Evolutionary conservation across 176 grass and related monocot species (phyloP).

Genomic region (Metroxylon sagu): DNA sequence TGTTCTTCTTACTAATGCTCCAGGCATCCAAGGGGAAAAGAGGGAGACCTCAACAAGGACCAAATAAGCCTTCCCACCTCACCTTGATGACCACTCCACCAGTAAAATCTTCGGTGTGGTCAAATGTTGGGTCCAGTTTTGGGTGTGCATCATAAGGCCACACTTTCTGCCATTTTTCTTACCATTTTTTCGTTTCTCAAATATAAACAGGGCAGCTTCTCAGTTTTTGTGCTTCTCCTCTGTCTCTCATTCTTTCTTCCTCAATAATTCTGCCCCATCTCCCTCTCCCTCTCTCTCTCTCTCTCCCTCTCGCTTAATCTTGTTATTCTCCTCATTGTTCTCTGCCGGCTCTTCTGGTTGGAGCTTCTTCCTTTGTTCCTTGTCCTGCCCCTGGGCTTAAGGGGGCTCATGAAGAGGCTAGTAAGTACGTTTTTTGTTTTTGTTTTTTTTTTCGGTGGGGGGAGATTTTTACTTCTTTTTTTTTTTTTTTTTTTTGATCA

Average conservation of each 20-base stretch:
- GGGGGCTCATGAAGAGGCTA: constrained; percentile 64
- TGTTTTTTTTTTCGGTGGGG: not conserved
- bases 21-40: no score
- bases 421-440: constrained; percentile 65
- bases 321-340: constrained; percentile 5
- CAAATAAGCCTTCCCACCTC: no score
- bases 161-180: not conserved
- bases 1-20: no score
- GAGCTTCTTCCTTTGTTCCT: not conserved
- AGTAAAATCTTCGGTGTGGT: no score
- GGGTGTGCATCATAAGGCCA: no score
- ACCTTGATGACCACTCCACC: no score
- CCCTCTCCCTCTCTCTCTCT: constrained; percentile 4
- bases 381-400: not conserved
- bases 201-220: constrained; percentile 19
- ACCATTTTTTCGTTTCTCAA: constrained; percentile 13
- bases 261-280: not conserved
- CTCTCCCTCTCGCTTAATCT: constrained; percentile 16
- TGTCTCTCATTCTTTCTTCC: no score
- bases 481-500: constrained; percentile 2
- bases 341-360: not conserved
- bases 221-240: constrained; percentile 12
- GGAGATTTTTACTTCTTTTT: not conserved
- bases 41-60: no score
- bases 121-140: no score